These are phyloP conservation scores for Pythium rishiriense DNA, from an alignment of 352 stramenopile genomes.

Conservation along the genomic window DNA sequence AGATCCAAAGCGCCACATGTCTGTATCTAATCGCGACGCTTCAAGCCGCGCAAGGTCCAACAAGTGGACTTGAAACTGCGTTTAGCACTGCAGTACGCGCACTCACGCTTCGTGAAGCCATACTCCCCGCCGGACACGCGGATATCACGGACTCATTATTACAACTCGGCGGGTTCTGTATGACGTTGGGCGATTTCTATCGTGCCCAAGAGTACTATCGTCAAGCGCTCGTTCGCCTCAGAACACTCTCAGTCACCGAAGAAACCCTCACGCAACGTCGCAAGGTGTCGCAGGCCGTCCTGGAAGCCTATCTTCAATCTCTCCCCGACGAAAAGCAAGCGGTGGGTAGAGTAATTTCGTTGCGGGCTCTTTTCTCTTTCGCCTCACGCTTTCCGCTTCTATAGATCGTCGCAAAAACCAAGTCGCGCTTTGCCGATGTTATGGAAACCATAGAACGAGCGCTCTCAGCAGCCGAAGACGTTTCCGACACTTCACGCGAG, in stretches of 20 bases:
- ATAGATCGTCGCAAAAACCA: constrained; percentile 46
- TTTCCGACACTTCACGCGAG: constrained; percentile 11
- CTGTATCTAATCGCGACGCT: constrained; percentile 40
- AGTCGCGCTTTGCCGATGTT: constrained; percentile 28
- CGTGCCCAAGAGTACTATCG: constrained; percentile 59
- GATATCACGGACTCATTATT: constrained; percentile 45
- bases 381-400: background rate
- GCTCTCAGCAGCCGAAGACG: background rate
- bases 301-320: constrained; percentile 40
- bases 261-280: constrained; percentile 36
- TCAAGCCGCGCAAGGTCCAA: constrained; percentile 21
- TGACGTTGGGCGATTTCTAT: constrained; percentile 46
- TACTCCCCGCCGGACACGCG: constrained; percentile 25
- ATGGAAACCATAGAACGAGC: background rate
- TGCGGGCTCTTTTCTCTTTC: background rate
- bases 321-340: constrained; percentile 38
- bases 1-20: constrained; percentile 35
- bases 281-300: constrained; percentile 40
- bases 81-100: constrained; percentile 44
- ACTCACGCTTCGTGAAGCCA: constrained; percentile 38
- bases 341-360: constrained; percentile 22
- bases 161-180: constrained; percentile 45
- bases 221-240: constrained; percentile 35
- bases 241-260: background rate
- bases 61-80: constrained; percentile 35